Conservation (phyloP, 208 protist genomes). For the Acanthamoeba polyphaga region DNA sequence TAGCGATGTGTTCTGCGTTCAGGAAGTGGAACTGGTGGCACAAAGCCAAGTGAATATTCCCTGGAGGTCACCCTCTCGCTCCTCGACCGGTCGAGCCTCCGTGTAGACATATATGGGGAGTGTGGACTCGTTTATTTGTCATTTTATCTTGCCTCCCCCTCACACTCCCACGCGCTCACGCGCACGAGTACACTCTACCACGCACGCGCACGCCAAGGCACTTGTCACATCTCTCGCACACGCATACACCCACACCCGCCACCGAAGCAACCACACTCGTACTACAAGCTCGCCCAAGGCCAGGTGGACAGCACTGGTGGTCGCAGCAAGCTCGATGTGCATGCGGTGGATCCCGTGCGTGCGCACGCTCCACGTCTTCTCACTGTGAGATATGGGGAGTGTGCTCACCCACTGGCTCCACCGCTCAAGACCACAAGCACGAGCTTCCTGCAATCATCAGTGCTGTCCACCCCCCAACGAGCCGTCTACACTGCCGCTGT, state of each 20-base stretch:
- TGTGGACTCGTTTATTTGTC: not conserved
- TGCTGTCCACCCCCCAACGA: slow-evolving; percentile 6
- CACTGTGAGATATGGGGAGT: not conserved
- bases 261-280: not conserved
- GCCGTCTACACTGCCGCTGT: not conserved
- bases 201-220: no score
- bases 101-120: not conserved
- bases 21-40: no score
- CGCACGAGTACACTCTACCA: no score
- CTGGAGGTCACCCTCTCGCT: not conserved
- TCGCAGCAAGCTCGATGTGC: not conserved
- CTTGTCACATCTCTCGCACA: no score
- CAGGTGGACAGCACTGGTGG: slow-evolving; percentile 45
- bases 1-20: no score
- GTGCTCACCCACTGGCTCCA: not conserved
- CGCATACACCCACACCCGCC: not conserved
- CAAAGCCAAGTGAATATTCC: not conserved
- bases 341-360: no score
- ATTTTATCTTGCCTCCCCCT: not conserved
- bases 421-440: not conserved
- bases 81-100: not conserved
- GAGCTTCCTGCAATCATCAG: slow-evolving; percentile 46
- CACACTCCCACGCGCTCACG: not conserved
- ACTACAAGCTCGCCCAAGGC: not conserved
- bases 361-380: not conserved